Evolutionary conservation across 805 yeast genomes (phyloP).

Genomic region (Candida ficus): DNA sequence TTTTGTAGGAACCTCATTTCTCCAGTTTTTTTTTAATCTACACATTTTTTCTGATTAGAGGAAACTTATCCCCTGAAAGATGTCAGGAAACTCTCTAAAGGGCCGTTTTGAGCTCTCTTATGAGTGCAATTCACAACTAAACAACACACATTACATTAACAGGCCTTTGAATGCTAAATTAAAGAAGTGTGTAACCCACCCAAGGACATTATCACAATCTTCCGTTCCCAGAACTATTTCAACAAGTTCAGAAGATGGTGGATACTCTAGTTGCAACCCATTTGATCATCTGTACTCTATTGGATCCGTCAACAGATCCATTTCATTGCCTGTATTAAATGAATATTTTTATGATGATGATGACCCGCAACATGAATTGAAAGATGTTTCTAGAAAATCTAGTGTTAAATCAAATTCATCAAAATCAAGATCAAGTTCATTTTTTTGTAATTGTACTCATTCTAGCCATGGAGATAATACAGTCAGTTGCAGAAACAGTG

Average conservation of each 20-base stretch:
- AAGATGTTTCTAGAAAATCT: constrained; percentile 3
- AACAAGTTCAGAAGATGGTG: too few species aligned
- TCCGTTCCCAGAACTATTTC: background rate
- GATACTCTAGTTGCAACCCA: constrained; percentile 1
- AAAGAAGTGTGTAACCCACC: background rate
- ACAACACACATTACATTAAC: constrained; percentile 4
- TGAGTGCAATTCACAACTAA: background rate
- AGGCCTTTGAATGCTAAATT: constrained; percentile 5
- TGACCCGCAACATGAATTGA: too few species aligned
- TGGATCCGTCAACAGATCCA: too few species aligned
- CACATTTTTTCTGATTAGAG: too few species aligned
- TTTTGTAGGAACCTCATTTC: too few species aligned
- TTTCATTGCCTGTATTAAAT: constrained; percentile 1
- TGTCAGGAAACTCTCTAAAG: too few species aligned
- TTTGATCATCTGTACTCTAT: constrained; percentile 1
- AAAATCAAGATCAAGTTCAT: constrained; percentile 2
- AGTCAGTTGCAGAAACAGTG: constrained; percentile 3
- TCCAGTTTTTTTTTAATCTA: too few species aligned
- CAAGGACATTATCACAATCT: constrained; percentile 2
- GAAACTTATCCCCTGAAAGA: too few species aligned
- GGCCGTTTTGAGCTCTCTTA: constrained; percentile 7
- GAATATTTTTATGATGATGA: too few species aligned
- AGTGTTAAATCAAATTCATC: background rate
- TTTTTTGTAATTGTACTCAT: constrained; percentile 5
- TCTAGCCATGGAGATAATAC: background rate